Evolutionary conservation across 2,329 filamentous ascomycete genomes (phyloP).

Genomic region (Aspergillus caelatus): DNA sequence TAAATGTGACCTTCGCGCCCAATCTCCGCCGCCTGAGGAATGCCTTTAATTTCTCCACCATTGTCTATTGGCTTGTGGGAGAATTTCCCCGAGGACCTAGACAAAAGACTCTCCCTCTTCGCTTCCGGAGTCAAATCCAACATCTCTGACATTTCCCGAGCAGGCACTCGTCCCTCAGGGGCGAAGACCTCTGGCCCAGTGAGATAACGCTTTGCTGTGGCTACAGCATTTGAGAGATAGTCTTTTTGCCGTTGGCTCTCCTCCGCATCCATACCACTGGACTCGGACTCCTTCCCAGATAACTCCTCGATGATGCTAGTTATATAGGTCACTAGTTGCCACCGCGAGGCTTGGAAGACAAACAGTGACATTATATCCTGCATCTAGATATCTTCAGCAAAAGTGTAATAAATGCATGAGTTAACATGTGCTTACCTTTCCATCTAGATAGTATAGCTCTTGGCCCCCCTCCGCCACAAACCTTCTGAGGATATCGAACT

Average conservation of each 20-base stretch:
- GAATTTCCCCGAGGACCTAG: slow-evolving; percentile 22
- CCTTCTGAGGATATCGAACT: slow-evolving; percentile 77
- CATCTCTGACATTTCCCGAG: slow-evolving; percentile 25
- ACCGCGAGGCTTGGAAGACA: slow-evolving; percentile 85
- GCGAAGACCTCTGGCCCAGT: slow-evolving; percentile 85
- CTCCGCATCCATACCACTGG: slow-evolving; percentile 45
- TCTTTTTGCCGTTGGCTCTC: slow-evolving; percentile 56
- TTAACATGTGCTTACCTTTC: slow-evolving; percentile 47
- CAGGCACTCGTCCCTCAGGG: slow-evolving; percentile 55
- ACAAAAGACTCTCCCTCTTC: slow-evolving; percentile 28
- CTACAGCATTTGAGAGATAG: slow-evolving; percentile 72
- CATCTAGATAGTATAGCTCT: slow-evolving; percentile 74
- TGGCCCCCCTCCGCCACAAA: slow-evolving; percentile 78
- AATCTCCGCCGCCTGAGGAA: slow-evolving; percentile 56
- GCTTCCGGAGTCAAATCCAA: slow-evolving; percentile 33
- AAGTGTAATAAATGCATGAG: background rate
- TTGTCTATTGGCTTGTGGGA: slow-evolving; percentile 28
- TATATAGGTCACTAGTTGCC: slow-evolving; percentile 72
- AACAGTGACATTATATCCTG: slow-evolving; percentile 84
- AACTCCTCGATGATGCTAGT: slow-evolving; percentile 63
- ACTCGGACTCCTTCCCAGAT: slow-evolving; percentile 50
- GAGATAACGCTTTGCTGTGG: slow-evolving; percentile 79
- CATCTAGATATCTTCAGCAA: slow-evolving; percentile 55
- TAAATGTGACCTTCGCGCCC: slow-evolving; percentile 42
- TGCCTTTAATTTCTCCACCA: slow-evolving; percentile 59